phyloP scores from a whole-genome alignment of 768 basidiomycete genomes.

The Leccinellum luteum region DNA sequence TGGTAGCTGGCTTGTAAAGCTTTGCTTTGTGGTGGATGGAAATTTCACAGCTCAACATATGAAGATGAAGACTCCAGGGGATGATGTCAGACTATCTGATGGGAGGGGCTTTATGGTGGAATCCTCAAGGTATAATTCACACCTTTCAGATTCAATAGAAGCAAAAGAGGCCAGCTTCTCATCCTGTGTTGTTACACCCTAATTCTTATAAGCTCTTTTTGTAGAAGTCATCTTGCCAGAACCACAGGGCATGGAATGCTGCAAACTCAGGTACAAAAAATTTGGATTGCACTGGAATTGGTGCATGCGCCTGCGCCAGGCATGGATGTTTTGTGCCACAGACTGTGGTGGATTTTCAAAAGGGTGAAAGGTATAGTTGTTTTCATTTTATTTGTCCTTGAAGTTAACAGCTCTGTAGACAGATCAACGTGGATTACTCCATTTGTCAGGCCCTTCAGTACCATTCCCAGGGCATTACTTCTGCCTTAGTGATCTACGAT shows the following conservation, averaged over 20 bases:
- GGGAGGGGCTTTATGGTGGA: too few relatives aligned
- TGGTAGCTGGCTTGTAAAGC: too few relatives aligned
- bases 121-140: too few relatives aligned
- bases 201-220: too few relatives aligned
- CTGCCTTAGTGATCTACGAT: conserved; percentile 21
- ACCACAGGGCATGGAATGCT: neutral
- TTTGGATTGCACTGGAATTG: neutral
- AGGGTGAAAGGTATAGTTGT: conserved; percentile 21
- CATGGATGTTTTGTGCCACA: conserved; percentile 23
- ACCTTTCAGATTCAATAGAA: too few relatives aligned
- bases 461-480: neutral
- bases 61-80: too few relatives aligned
- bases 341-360: conserved; percentile 31
- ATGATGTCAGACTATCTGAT: too few relatives aligned
- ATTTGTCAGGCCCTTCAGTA: conserved; percentile 20
- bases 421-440: conserved; percentile 29
- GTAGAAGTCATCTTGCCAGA: neutral
- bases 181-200: too few relatives aligned
- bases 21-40: too few relatives aligned
- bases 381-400: neutral
- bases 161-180: neutral
- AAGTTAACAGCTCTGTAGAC: too few relatives aligned
- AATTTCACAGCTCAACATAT: too few relatives aligned
- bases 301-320: neutral
- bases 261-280: neutral